Conservation (phyloP, 176 grass and related monocot genomes). For the Canna indica region DNA sequence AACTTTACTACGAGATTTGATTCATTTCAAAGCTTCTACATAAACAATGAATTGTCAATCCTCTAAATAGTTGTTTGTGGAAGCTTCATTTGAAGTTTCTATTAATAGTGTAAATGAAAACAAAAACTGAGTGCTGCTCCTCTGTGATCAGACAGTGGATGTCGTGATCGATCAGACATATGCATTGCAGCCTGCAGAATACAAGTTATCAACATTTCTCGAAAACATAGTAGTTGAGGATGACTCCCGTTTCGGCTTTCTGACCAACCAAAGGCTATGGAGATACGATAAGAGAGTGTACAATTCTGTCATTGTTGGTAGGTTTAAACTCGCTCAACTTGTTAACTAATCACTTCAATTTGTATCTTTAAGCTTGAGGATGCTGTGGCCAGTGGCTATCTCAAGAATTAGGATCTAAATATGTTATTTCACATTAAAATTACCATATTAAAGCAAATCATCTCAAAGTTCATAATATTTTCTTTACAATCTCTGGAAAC, state of each 20-base stretch:
- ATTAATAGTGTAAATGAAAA: no score
- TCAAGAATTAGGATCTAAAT: no score
- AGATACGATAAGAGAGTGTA: slow-evolving; percentile 75
- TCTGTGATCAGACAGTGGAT: slow-evolving; percentile 65
- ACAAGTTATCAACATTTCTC: slow-evolving; percentile 74
- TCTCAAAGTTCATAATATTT: no score
- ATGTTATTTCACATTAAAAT: no score
- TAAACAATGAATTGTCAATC: background rate
- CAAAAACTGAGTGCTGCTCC: background rate
- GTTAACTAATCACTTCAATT: no score
- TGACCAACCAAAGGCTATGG: slow-evolving; percentile 72
- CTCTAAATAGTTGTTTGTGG: slow-evolving; percentile 5
- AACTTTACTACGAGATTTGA: background rate
- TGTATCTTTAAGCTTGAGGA: background rate
- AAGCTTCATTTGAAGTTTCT: no score
- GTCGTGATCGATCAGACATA: slow-evolving; percentile 90
- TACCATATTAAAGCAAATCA: no score
- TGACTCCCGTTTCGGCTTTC: slow-evolving; percentile 58
- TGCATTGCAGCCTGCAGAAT: slow-evolving; percentile 40
- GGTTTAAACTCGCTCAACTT: slow-evolving; percentile 1
- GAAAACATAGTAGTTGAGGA: slow-evolving; percentile 57
- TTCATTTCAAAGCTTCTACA: no score
- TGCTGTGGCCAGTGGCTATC: no score
- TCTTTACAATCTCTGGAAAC: no score
- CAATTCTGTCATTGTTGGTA: slow-evolving; percentile 49